Conservation (phyloP, 2,329 filamentous ascomycete genomes). For the Arthrinium phaeospermum region DNA sequence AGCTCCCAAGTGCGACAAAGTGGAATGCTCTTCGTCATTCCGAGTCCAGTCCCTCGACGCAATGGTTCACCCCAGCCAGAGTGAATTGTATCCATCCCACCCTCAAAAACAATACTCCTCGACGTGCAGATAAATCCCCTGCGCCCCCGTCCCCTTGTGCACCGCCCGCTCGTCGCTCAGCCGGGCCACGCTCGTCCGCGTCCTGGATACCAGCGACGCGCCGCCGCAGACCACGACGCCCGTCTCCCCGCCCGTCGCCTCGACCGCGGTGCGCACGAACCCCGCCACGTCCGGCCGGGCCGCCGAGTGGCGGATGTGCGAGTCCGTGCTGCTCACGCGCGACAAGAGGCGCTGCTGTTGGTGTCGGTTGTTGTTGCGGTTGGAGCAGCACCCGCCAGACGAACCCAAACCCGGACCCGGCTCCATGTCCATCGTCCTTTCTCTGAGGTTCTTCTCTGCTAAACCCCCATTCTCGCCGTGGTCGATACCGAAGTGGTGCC, state of each 20-base stretch:
- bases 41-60: not conserved
- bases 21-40: not conserved
- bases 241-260: slow-evolving; percentile 65
- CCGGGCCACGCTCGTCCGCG: slow-evolving; percentile 60
- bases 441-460: slow-evolving; percentile 25
- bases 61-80: not conserved
- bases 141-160: slow-evolving; percentile 68
- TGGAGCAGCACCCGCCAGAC: slow-evolving; percentile 21
- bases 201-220: slow-evolving; percentile 56
- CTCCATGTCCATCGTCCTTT: slow-evolving; percentile 7
- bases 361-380: slow-evolving; percentile 27
- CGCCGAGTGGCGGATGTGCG: slow-evolving; percentile 51
- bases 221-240: slow-evolving; percentile 66
- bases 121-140: slow-evolving; percentile 65
- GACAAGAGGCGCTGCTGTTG: not conserved
- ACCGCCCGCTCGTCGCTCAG: slow-evolving; percentile 67
- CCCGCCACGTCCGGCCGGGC: slow-evolving; percentile 55
- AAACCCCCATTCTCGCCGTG: not conserved
- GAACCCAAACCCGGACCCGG: not conserved
- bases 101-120: slow-evolving; percentile 63
- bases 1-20: not conserved
- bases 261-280: slow-evolving; percentile 60
- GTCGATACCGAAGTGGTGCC: slow-evolving; percentile 27
- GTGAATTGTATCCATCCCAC: not conserved
- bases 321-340: slow-evolving; percentile 39